Evolutionary conservation across 495 filamentous ascomycete species (phyloP).

Genomic region (Daldinia caldariorum): DNA sequence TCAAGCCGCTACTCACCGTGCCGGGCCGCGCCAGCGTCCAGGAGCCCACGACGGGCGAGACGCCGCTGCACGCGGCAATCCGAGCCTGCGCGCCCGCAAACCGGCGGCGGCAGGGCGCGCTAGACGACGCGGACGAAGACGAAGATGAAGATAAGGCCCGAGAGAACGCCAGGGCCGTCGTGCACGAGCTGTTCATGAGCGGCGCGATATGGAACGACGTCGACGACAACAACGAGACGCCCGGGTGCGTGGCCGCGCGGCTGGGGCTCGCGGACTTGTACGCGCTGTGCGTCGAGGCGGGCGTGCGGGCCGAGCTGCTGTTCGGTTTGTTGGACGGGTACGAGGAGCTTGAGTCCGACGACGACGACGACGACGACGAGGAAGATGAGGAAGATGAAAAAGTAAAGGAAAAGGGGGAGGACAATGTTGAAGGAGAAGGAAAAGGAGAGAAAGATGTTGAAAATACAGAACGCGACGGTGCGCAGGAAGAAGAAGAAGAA

Average conservation of each 20-base stretch:
- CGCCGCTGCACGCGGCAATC: slow-evolving; percentile 90
- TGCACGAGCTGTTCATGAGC: slow-evolving; percentile 80
- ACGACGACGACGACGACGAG: slow-evolving; percentile 67
- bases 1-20: slow-evolving; percentile 76
- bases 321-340: slow-evolving; percentile 81
- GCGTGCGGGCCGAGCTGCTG: slow-evolving; percentile 88
- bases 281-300: slow-evolving; percentile 86
- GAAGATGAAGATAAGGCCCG: slow-evolving; percentile 57
- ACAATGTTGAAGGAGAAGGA: slow-evolving; percentile 18
- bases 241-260: slow-evolving; percentile 83
- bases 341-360: slow-evolving; percentile 71
- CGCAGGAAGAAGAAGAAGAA: slow-evolving; percentile 8
- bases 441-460: too few species aligned
- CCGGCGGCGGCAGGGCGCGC: slow-evolving; percentile 4
- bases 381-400: slow-evolving; percentile 53
- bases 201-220: slow-evolving; percentile 99
- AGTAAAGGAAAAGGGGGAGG: slow-evolving; percentile 45
- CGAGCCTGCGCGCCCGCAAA: slow-evolving; percentile 73
- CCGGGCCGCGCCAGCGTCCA: slow-evolving; percentile 76
- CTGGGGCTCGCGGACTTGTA: slow-evolving; percentile 80
- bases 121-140: slow-evolving; percentile 30
- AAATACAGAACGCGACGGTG: too few species aligned
- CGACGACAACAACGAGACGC: slow-evolving; percentile 85
- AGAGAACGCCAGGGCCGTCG: slow-evolving; percentile 68
- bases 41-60: slow-evolving; percentile 84